Base-by-base conservation (phyloP, 2,329 filamentous ascomycete genomes). In the Rhinocladiella mackenziei region DNA sequence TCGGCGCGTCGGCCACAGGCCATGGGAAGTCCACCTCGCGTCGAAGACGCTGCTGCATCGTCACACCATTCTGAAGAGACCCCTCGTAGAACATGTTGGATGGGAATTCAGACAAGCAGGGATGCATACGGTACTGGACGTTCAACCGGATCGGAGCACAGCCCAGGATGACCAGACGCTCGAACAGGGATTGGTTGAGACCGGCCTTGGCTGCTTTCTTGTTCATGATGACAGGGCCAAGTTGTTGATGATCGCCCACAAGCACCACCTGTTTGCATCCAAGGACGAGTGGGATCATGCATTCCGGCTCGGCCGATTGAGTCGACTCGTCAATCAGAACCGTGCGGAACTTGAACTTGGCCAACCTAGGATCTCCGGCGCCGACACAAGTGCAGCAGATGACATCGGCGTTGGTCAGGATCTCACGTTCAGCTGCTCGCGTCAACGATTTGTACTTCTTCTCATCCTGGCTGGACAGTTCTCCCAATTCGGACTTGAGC, bases 11-110 rank as follows among this genome's bases (percentile, higher is more conserved):
- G 14, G 75, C 80, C 20, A 95, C 87, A 2, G 92, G 92, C 92
- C 92, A 98, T 9, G 92, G 92, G 65, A 98, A 98, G 65, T 98
- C 92, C 19, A 98, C 88, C 58, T 98, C 91, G 55, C 84, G 84
- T 51, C 91, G 84, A 53, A 97, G 76, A 49, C 92, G 84, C 61
- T 94, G 84, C 56, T 87, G 83, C 63, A 86, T 86, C 1, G 89
- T 94, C 34, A 98, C 87, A 62, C 92, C 92, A 58, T 98, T 98
- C 66, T 98, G 92, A 43, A 98, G 76, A 43, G 88, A 92, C 14
- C 92, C 92, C 59, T 97, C 92, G 67, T 98, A 98, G 66, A 98
- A 98, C 92, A 98, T 97, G 70, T 97, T 97, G 47, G 91, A 97
- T 0, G 92, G 92, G 60, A 98, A 98, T 60, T 94, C 86, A 1